A percentile compares a stretch with the other conserved stretches of the same genome.
These are phyloP conservation scores for Paramecium octaurelia DNA, from an alignment of 73 alveolate genomes.

Conservation along the genomic window DNA sequence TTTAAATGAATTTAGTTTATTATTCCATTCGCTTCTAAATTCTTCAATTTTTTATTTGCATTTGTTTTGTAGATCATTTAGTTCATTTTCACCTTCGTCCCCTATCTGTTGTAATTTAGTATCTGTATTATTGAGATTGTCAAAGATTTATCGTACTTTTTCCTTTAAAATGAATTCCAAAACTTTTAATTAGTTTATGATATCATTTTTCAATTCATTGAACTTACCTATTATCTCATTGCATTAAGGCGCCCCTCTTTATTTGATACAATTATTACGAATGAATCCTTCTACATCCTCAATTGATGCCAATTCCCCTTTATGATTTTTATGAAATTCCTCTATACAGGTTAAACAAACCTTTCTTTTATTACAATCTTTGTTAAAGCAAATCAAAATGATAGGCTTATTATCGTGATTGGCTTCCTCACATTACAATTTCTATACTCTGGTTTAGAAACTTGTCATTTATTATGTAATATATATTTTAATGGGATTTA, in stretches of 20 bases:
- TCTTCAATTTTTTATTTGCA: background rate
- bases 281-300: conserved; percentile 7
- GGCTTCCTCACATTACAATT: background rate
- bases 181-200: background rate
- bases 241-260: background rate
- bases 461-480: background rate
- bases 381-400: background rate
- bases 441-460: background rate
- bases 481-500: background rate
- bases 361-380: background rate
- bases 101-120: background rate
- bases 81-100: background rate
- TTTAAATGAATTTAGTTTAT: background rate
- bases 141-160: background rate
- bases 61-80: background rate
- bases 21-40: background rate
- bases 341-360: conserved; percentile 2
- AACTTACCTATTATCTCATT: background rate
- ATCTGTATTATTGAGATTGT: background rate
- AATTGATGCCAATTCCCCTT: background rate
- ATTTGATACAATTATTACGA: background rate
- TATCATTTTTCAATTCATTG: background rate
- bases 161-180: background rate
- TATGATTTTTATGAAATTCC: conserved; percentile 7
- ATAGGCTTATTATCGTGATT: conserved; percentile 27